Evolutionary conservation across 1,139 yeast genomes (phyloP).

Genomic region (Nakaseomyces bracarensis): DNA sequence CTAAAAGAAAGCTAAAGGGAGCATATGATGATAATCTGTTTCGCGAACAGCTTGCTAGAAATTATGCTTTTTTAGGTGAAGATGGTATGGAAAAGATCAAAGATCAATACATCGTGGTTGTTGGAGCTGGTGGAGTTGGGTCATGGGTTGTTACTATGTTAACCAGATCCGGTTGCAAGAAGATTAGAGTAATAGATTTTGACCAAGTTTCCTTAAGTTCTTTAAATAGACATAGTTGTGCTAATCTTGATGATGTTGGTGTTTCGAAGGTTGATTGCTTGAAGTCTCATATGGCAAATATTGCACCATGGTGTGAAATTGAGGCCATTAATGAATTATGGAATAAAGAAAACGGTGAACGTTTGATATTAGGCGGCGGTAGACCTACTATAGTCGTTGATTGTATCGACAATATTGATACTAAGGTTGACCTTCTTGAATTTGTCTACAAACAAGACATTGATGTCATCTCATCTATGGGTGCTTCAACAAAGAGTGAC

Average conservation of each 20-base stretch:
- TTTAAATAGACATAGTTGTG: conserved; percentile 89
- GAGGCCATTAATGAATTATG: conserved; percentile 74
- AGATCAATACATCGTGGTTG: conserved; percentile 68
- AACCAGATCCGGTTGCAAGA: conserved; percentile 80
- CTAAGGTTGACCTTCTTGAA: conserved; percentile 80
- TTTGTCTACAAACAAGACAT: conserved; percentile 55
- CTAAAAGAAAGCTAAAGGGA: conserved; percentile 8
- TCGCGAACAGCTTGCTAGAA: conserved; percentile 85
- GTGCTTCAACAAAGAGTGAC: conserved; percentile 90
- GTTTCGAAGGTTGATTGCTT: conserved; percentile 78
- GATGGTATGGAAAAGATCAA: conserved; percentile 76
- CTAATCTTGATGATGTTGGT: conserved; percentile 82
- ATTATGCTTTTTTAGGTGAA: conserved; percentile 82
- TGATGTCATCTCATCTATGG: conserved; percentile 79
- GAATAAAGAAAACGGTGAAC: conserved; percentile 57
- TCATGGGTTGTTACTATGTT: conserved; percentile 94
- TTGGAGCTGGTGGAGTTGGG: conserved; percentile 99
- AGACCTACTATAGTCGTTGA: conserved; percentile 73
- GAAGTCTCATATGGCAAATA: conserved; percentile 49
- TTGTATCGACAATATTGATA: conserved; percentile 91
- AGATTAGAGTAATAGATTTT: conserved; percentile 75
- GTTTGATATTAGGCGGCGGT: conserved; percentile 47
- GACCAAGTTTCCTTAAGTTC: conserved; percentile 93
- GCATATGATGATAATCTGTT: conserved; percentile 64
- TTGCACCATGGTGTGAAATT: conserved; percentile 88